Evolutionary conservation across 768 basidiomycete species (phyloP).

Genomic region (Mycena pura): DNA sequence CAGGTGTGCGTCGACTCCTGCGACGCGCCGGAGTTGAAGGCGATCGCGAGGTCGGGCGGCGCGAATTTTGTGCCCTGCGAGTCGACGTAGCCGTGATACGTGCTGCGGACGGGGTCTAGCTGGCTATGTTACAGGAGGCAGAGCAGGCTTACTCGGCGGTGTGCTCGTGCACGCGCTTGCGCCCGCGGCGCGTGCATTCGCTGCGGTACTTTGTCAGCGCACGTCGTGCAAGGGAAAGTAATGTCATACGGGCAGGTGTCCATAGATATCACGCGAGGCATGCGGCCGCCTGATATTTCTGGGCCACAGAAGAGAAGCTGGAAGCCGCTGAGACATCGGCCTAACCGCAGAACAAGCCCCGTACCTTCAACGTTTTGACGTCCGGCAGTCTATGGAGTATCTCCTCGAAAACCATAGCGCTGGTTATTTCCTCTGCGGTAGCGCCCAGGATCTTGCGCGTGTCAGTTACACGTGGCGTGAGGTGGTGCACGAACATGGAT

Average conservation of each 20-base stretch:
- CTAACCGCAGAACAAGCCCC: neutral
- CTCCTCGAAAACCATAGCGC: constrained; percentile 27
- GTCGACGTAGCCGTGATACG: constrained; percentile 19
- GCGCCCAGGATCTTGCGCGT: constrained; percentile 31
- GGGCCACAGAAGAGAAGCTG: constrained; percentile 33
- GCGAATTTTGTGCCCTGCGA: constrained; percentile 13
- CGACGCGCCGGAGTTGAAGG: constrained; percentile 21
- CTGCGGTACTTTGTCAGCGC: too few species aligned
- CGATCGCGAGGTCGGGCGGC: constrained; percentile 20
- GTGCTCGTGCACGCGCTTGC: constrained; percentile 18
- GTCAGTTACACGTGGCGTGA: too few species aligned
- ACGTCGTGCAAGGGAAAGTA: too few species aligned
- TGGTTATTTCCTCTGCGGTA: constrained; percentile 11
- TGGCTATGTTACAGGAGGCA: neutral
- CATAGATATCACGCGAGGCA: neutral
- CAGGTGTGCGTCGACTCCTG: constrained; percentile 3
- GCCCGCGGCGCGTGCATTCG: constrained; percentile 5
- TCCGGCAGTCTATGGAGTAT: constrained; percentile 33
- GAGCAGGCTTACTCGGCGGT: constrained; percentile 4
- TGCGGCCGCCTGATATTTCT: constrained; percentile 11
- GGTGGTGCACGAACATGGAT: constrained; percentile 44
- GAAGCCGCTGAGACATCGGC: neutral
- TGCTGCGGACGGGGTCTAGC: constrained; percentile 6
- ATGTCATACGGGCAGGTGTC: constrained; percentile 16
- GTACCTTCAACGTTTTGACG: constrained; percentile 31